These are phyloP conservation scores for Telfairia occidentalis DNA, from an alignment of 331 rosid genomes.

Conservation along the genomic window DNA sequence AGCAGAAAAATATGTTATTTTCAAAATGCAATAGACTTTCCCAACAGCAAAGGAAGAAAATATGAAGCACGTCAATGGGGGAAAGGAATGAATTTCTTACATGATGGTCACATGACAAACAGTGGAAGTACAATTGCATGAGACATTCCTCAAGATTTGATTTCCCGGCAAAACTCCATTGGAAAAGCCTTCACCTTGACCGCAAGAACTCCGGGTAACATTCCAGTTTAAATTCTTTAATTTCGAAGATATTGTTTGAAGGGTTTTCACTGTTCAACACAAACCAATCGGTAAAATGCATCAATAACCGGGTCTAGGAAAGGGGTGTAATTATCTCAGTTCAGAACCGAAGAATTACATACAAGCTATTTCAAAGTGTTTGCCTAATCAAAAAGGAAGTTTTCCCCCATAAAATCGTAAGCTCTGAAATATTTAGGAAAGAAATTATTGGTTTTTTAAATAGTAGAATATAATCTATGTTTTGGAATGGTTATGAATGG, in stretches of 20 bases:
- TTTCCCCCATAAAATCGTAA: background rate
- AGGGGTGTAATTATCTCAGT: background rate
- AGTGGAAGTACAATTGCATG: conserved; percentile 48
- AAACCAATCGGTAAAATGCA: conserved; percentile 1
- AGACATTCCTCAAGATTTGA: conserved; percentile 23
- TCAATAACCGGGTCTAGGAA: background rate
- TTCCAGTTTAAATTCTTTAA: conserved; percentile 39
- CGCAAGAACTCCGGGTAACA: conserved; percentile 44
- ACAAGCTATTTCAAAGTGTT: background rate
- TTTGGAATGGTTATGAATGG: background rate
- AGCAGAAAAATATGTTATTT: background rate
- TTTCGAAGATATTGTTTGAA: conserved; percentile 52
- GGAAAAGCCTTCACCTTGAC: conserved; percentile 22
- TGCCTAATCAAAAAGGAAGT: background rate
- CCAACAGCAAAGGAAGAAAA: background rate
- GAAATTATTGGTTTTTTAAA: background rate
- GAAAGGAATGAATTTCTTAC: conserved; percentile 21
- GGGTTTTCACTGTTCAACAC: conserved; percentile 40
- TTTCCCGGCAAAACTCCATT: background rate
- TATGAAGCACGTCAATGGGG: background rate
- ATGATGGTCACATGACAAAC: conserved; percentile 50
- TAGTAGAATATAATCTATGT: background rate
- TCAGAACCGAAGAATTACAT: background rate
- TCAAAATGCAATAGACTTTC: background rate
- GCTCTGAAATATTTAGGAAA: background rate